phyloP scores from a whole-genome alignment of 495 filamentous ascomycete genomes.

The Xylaria intraflava region DNA sequence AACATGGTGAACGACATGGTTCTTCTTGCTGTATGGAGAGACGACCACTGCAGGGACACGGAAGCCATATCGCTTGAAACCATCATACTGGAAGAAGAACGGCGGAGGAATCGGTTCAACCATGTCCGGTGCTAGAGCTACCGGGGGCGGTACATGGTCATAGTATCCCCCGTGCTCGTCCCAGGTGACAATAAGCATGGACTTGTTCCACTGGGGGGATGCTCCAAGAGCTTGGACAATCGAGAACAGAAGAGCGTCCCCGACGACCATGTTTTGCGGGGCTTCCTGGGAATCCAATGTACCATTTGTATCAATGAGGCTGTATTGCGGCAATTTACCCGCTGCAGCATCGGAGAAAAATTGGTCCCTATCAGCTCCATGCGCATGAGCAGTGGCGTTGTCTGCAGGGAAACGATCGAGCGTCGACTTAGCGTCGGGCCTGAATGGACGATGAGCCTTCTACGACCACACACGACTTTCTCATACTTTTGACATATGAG shows the following conservation, averaged over 20 bases:
- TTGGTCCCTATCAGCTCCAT: slow-evolving; percentile 3
- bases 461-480: background rate
- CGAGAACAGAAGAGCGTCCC: background rate
- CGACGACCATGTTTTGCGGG: slow-evolving; percentile 5
- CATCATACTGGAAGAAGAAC: background rate
- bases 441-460: background rate
- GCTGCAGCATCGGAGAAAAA: background rate
- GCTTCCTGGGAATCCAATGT: background rate
- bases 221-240: slow-evolving; percentile 11
- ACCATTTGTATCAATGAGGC: slow-evolving; percentile 2
- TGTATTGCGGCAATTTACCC: background rate
- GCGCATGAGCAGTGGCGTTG: slow-evolving; percentile 7
- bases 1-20: background rate
- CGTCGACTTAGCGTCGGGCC: background rate
- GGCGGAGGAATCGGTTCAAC: background rate
- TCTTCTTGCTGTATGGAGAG: background rate
- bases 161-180: slow-evolving; percentile 45
- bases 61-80: slow-evolving; percentile 1
- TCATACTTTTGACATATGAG: too few species aligned
- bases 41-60: background rate
- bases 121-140: slow-evolving; percentile 1
- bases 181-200: slow-evolving; percentile 43
- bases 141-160: slow-evolving; percentile 40
- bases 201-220: slow-evolving; percentile 23
- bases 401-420: background rate